phyloP scores from a whole-genome alignment of 306 rosid species.

The Vigna radiata region DNA sequence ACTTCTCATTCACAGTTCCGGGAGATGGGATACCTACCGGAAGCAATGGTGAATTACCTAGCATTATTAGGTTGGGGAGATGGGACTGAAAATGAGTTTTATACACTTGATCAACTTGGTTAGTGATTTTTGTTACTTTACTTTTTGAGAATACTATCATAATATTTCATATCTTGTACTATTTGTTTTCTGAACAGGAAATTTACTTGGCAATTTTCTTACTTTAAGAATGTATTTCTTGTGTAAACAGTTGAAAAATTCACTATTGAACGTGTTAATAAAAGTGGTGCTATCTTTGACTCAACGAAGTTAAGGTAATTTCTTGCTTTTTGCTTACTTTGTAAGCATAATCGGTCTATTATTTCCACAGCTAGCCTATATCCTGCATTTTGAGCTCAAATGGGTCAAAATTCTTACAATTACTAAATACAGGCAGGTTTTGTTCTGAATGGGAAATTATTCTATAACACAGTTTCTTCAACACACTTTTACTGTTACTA shows the following conservation, averaged over 20 bases:
- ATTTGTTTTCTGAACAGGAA: slow-evolving; percentile 28
- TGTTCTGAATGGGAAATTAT: neutral
- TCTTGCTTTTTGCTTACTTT: slow-evolving; percentile 3
- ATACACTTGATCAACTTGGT: slow-evolving; percentile 84
- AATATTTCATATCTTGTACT: neutral
- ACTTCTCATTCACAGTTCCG: slow-evolving; percentile 63
- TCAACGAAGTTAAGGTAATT: slow-evolving; percentile 75
- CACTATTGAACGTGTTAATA: slow-evolving; percentile 84
- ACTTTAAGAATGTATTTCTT: slow-evolving; percentile 27
- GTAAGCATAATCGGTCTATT: slow-evolving; percentile 25
- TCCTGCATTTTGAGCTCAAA: slow-evolving; percentile 8
- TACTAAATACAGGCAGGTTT: neutral
- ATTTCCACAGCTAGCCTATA: slow-evolving; percentile 8
- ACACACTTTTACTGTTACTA: too few species aligned
- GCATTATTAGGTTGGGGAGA: slow-evolving; percentile 99
- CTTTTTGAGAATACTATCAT: neutral
- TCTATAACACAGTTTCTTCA: too few species aligned
- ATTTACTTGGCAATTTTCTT: slow-evolving; percentile 26
- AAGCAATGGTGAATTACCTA: slow-evolving; percentile 93
- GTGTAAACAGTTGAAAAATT: slow-evolving; percentile 80
- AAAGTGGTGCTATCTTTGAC: slow-evolving; percentile 94
- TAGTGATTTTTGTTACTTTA: slow-evolving; percentile 48
- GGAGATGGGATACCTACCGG: slow-evolving; percentile 98
- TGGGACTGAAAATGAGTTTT: slow-evolving; percentile 95
- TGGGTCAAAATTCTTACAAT: slow-evolving; percentile 3